phyloP scores from a whole-genome alignment of 768 basidiomycete species.

The Termitomyces sp. region DNA sequence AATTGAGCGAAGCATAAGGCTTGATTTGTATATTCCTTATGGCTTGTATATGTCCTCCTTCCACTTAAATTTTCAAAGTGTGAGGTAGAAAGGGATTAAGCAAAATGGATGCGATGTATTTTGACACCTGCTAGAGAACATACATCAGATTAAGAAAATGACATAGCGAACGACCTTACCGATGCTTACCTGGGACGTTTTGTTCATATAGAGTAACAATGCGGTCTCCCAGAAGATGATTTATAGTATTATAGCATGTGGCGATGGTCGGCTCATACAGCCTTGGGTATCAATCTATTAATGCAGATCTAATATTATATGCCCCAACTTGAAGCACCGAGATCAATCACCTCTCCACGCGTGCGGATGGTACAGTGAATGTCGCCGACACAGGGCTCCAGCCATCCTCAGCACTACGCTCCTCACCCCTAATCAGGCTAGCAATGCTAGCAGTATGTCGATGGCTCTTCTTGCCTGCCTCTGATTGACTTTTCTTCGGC shows the following conservation, averaged over 20 bases:
- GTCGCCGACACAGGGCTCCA: slow-evolving; percentile 65
- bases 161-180: neutral
- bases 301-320: neutral
- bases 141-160: neutral
- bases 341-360: neutral
- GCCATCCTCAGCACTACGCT: slow-evolving; percentile 69
- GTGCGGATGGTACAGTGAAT: slow-evolving; percentile 7
- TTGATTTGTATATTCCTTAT: too few relatives aligned
- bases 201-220: too few relatives aligned
- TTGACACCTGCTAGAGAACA: too few relatives aligned
- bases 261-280: neutral
- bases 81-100: too few relatives aligned
- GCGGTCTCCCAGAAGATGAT: neutral
- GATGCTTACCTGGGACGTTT: neutral
- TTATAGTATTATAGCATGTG: neutral
- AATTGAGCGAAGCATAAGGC: too few relatives aligned
- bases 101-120: too few relatives aligned
- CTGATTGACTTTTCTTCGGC: slow-evolving; percentile 14
- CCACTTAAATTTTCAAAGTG: too few relatives aligned
- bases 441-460: slow-evolving; percentile 82
- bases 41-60: too few relatives aligned
- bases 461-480: slow-evolving; percentile 40
- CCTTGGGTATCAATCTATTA: slow-evolving; percentile 3
- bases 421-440: slow-evolving; percentile 72
- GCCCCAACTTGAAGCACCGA: neutral